phyloP scores from a whole-genome alignment of 495 filamentous ascomycete species.

The Stereocaulon alpinum region DNA sequence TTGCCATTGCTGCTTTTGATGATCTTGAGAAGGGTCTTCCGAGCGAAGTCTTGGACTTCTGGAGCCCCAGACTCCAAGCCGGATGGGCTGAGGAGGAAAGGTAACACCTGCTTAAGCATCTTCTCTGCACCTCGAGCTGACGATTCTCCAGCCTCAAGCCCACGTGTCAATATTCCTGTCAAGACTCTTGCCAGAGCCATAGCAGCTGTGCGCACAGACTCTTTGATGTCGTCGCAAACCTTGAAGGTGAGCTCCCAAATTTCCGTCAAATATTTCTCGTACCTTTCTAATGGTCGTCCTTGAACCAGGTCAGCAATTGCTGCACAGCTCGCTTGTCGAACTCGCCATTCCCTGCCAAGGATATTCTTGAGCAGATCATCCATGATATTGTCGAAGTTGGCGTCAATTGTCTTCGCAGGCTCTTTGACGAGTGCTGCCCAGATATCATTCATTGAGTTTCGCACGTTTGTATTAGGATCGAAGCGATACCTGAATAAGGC shows the following conservation, averaged over 20 bases:
- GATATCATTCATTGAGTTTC: conserved; percentile 91
- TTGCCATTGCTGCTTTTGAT: conserved; percentile 70
- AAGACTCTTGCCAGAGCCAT: conserved; percentile 70
- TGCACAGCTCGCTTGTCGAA: conserved; percentile 80
- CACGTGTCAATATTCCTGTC: conserved; percentile 70
- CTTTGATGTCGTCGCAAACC: conserved; percentile 84
- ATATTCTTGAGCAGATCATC: conserved; percentile 75
- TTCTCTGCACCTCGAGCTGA: conserved; percentile 56
- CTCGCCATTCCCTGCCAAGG: conserved; percentile 83
- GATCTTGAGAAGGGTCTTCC: conserved; percentile 71
- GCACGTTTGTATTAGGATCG: conserved; percentile 86
- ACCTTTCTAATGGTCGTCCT: conserved; percentile 62
- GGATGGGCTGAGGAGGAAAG: conserved; percentile 80
- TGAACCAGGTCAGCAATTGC: conserved; percentile 81
- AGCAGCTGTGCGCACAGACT: conserved; percentile 71
- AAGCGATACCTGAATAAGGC: conserved; percentile 92
- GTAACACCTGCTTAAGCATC: conserved; percentile 75
- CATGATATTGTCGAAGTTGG: conserved; percentile 77
- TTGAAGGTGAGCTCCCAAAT: conserved; percentile 79
- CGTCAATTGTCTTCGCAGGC: conserved; percentile 56
- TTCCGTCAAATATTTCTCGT: conserved; percentile 70
- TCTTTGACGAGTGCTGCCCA: conserved; percentile 91
- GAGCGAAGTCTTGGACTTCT: conserved; percentile 67
- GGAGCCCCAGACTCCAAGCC: conserved; percentile 79
- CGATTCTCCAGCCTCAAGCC: conserved; percentile 69